A percentile compares a stretch with the other conserved stretches of the same genome.
Conservation (phyloP, 495 filamentous ascomycete species). For the Penicillium egyptiacum region DNA sequence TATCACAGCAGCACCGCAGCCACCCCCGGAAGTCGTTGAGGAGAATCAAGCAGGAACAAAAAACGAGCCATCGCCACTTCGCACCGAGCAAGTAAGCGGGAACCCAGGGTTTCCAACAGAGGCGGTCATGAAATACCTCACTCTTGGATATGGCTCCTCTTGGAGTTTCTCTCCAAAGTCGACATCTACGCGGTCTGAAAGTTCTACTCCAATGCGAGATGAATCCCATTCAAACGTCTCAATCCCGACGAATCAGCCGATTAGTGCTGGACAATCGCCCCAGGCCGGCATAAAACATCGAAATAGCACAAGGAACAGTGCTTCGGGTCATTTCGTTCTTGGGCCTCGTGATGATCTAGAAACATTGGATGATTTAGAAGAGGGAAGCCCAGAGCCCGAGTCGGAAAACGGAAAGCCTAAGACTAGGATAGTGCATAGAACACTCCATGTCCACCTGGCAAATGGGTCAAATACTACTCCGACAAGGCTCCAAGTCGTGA, state of each 20-base stretch:
- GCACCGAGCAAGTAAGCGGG: constrained; percentile 25
- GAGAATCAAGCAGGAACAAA: constrained; percentile 15
- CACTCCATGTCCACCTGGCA: constrained; percentile 46
- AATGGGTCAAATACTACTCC: constrained; percentile 17
- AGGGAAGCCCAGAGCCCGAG: constrained; percentile 24
- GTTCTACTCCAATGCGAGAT: constrained; percentile 2
- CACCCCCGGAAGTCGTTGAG: constrained; percentile 18
- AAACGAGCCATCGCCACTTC: constrained; percentile 20
- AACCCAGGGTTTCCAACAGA: constrained; percentile 39
- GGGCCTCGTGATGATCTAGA: constrained; percentile 33
- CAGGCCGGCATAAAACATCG: not conserved
- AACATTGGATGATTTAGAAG: constrained; percentile 31
- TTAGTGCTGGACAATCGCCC: constrained; percentile 4
- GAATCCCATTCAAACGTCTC: constrained; percentile 3
- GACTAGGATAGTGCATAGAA: constrained; percentile 49
- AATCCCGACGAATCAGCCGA: constrained; percentile 9
- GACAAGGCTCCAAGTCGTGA: constrained; percentile 65
- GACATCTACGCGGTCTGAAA: constrained; percentile 22
- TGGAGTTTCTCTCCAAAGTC: constrained; percentile 50
- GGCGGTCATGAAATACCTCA: constrained; percentile 58
- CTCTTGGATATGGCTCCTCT: constrained; percentile 60
- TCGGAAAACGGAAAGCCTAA: constrained; percentile 27
- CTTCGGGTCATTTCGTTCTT: constrained; percentile 23
- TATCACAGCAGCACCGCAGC: constrained; percentile 30
- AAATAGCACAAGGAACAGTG: constrained; percentile 5